Base-by-base conservation (phyloP, 306 rosid genomes). In the Prunus campanulata region DNA sequence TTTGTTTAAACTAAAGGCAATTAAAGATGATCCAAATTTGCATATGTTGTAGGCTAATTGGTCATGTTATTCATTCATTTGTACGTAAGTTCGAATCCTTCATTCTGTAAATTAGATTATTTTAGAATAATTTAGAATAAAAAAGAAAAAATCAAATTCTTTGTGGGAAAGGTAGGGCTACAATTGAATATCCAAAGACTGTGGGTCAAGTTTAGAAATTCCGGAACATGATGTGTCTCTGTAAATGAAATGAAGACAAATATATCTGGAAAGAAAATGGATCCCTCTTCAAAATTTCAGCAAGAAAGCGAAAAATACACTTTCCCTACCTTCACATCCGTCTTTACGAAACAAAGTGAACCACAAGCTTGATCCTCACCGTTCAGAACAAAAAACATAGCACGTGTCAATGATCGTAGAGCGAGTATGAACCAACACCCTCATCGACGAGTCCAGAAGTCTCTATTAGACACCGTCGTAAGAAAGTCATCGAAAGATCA, bases 161-260 rank as follows among this genome's bases (percentile, higher is more conserved):
- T 39, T 39, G 2, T 39, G 44, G 25, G 1, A 60, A 60, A 24
- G 18, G 5, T 6, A 13, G 19, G 39, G 66, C 66, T 10, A 60
- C 15, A 29, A 30, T 72, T 8, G 44, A 77, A 81, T 76, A 71
- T 48, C 30, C 11, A 29, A 72, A 44, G 25, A 60, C 18, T 9
- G 1, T 18, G 76, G 50, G 82, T 6, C 54, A 35, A 72, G 25
- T 46, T 44, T 18, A 20, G 22, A 72, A 81, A 48, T 77, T 24
- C 2, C 2, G 24, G 52, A 52, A 78, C 60, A 15, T 18, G 61
- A 80, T 72, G 79, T 24, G 29, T 77, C 42, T 14, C 12, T 4
- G 15, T 13, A 68, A 66, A 64, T 32, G n/a, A 54, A 66, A 55
- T n/a, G 61, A 25, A 72, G 76, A 44, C 66, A 77, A 69, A 76